Evolutionary conservation across 805 yeast genomes (phyloP).

Genomic region (Saccharomyces eubayanus): DNA sequence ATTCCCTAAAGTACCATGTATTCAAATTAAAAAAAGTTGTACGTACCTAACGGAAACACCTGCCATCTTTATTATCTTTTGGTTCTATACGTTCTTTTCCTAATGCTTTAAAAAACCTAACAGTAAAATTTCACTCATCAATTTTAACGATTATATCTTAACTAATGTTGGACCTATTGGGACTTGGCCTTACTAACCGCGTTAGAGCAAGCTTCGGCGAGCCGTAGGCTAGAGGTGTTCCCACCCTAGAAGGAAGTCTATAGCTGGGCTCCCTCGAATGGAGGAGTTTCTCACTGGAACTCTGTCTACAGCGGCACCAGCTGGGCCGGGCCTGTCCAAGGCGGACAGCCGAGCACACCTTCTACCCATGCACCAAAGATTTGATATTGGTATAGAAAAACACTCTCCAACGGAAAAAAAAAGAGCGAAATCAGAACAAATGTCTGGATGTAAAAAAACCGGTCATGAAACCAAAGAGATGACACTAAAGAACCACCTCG

Average conservation of each 20-base stretch:
- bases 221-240: not conserved
- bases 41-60: constrained; percentile 98
- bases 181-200: not conserved
- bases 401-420: too few relatives aligned
- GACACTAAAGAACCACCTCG: too few relatives aligned
- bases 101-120: not conserved
- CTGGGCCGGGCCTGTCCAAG: not conserved
- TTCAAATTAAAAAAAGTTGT: constrained; percentile 1
- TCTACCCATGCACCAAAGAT: not conserved
- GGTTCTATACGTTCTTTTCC: constrained; percentile 19
- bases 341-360: not conserved
- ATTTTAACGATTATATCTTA: constrained; percentile 3
- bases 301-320: not conserved
- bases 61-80: constrained; percentile 55
- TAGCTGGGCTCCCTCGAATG: not conserved
- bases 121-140: constrained; percentile 1
- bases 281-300: not conserved
- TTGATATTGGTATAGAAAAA: too few relatives aligned
- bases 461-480: too few relatives aligned
- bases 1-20: not conserved
- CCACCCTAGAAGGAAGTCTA: not conserved
- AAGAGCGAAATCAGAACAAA: too few relatives aligned
- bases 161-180: constrained; percentile 1
- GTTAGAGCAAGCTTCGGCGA: not conserved
- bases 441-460: too few relatives aligned